Conservation (phyloP, 208 protist genomes). For the Leishmania martiniquensis region DNA sequence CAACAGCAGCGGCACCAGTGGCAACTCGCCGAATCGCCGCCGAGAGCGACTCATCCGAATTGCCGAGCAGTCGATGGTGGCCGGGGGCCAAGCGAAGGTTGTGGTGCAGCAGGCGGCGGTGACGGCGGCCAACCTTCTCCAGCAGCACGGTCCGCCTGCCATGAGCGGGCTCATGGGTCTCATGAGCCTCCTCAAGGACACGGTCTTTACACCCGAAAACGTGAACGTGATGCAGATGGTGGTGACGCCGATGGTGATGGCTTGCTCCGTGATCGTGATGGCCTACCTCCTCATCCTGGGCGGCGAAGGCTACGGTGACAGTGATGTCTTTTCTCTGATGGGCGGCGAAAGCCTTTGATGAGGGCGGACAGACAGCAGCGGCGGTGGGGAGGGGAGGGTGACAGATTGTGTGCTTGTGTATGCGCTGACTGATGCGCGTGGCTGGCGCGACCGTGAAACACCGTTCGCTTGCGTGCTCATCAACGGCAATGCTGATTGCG, state of each 20-base stretch:
- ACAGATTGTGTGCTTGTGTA: neutral
- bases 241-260: slow-evolving; percentile 33
- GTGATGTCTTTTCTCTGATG: slow-evolving; percentile 6
- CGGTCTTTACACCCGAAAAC: slow-evolving; percentile 39
- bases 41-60: slow-evolving; percentile 10
- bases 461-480: neutral
- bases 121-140: slow-evolving; percentile 10
- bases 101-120: slow-evolving; percentile 8
- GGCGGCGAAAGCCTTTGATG: slow-evolving; percentile 10
- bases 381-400: neutral
- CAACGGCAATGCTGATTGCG: neutral
- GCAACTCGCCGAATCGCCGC: neutral
- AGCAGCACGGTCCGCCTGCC: slow-evolving; percentile 28
- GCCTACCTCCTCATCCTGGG: slow-evolving; percentile 24
- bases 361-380: neutral
- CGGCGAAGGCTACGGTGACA: slow-evolving; percentile 4
- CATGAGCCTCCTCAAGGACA: slow-evolving; percentile 19
- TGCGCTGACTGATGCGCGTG: neutral
- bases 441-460: too few species aligned
- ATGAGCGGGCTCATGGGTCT: slow-evolving; percentile 8
- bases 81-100: slow-evolving; percentile 8
- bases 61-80: slow-evolving; percentile 3
- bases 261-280: slow-evolving; percentile 16
- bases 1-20: neutral
- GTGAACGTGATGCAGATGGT: slow-evolving; percentile 33